Conservation (phyloP, 2,329 filamentous ascomycete species). For the Trichoderma arundinaceum region DNA sequence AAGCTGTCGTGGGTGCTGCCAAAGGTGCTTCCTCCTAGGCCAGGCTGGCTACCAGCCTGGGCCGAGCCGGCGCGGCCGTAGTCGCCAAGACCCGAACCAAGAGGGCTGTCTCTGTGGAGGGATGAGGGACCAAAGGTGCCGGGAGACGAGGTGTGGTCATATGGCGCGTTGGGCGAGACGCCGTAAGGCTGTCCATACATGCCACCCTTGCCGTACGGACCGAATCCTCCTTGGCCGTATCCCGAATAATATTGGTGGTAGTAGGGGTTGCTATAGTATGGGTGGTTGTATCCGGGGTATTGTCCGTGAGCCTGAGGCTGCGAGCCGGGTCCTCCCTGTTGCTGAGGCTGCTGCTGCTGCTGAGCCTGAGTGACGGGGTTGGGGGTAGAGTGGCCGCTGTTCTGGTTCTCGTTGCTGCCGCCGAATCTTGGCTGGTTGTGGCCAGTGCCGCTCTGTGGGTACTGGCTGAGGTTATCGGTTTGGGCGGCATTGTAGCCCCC, state of each 20-base stretch:
- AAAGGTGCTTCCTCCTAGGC: constrained; percentile 58
- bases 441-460: constrained; percentile 70
- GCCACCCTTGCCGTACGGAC: constrained; percentile 61
- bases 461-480: constrained; percentile 69
- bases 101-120: constrained; percentile 57
- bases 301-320: constrained; percentile 54
- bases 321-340: constrained; percentile 51
- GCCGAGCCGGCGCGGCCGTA: constrained; percentile 58
- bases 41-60: constrained; percentile 57
- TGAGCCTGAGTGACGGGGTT: constrained; percentile 72
- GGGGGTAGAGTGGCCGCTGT: constrained; percentile 88
- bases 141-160: constrained; percentile 62
- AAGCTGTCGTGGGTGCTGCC: constrained; percentile 62
- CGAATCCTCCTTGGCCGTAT: constrained; percentile 59
- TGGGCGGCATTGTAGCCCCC: constrained; percentile 74
- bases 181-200: constrained; percentile 64
- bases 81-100: constrained; percentile 59
- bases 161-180: constrained; percentile 61
- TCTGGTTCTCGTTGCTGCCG: constrained; percentile 70
- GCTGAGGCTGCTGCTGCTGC: constrained; percentile 58
- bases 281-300: constrained; percentile 61
- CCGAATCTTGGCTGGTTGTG: constrained; percentile 65
- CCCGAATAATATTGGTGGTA: constrained; percentile 66
- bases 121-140: constrained; percentile 61
- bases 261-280: constrained; percentile 67